Conservation (phyloP, 1,139 yeast species). For the Yamadazyma membranifaciens region DNA sequence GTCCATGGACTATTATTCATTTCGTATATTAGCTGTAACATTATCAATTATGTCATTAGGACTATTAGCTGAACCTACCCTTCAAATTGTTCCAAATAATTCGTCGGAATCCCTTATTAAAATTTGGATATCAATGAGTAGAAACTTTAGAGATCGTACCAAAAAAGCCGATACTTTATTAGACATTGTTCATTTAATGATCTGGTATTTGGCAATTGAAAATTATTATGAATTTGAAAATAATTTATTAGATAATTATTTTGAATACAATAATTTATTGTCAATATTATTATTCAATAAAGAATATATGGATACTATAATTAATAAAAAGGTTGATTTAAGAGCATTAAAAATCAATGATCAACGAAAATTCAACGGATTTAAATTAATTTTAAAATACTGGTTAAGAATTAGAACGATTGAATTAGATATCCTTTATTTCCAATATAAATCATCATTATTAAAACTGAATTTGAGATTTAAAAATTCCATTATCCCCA, state of each 20-base stretch:
- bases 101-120: slow-evolving; percentile 16
- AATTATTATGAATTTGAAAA: slow-evolving; percentile 23
- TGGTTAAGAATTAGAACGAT: slow-evolving; percentile 32
- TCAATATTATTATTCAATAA: slow-evolving; percentile 27
- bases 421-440: slow-evolving; percentile 30
- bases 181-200: slow-evolving; percentile 26
- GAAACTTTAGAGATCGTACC: slow-evolving; percentile 20
- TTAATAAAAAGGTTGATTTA: slow-evolving; percentile 9
- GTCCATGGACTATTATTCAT: slow-evolving; percentile 12
- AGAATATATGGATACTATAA: slow-evolving; percentile 21
- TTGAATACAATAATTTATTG: slow-evolving; percentile 32
- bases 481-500: slow-evolving; percentile 28
- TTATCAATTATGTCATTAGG: slow-evolving; percentile 26
- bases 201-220: slow-evolving; percentile 30
- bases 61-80: slow-evolving; percentile 17
- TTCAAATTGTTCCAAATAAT: slow-evolving; percentile 5
- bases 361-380: slow-evolving; percentile 15
- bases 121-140: slow-evolving; percentile 27
- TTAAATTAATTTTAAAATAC: slow-evolving; percentile 21
- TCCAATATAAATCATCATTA: slow-evolving; percentile 31
- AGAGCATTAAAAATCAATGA: slow-evolving; percentile 3
- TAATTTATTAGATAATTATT: slow-evolving; percentile 26
- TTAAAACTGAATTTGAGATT: slow-evolving; percentile 26
- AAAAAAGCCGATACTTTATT: slow-evolving; percentile 21
- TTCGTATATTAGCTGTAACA: slow-evolving; percentile 17